phyloP scores from a whole-genome alignment of 1,284 basidiomycete genomes.

The Meripilus lineatus region DNA sequence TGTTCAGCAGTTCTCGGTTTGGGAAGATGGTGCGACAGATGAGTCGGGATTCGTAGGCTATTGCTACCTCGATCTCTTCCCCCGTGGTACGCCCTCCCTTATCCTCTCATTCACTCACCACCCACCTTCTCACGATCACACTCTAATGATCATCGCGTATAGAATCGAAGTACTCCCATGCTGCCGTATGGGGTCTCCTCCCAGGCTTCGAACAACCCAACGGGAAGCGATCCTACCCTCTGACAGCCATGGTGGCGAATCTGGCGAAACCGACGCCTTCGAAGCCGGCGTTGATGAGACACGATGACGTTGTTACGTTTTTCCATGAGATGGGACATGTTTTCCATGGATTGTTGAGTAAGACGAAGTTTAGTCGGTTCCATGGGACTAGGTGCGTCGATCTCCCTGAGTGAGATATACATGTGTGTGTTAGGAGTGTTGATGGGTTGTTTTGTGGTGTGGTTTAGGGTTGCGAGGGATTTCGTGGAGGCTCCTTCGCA shows the following conservation, averaged over 20 bases:
- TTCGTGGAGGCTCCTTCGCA: slow-evolving; percentile 87
- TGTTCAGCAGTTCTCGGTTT: slow-evolving; percentile 76
- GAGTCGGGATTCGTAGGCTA: slow-evolving; percentile 71
- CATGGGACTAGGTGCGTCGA: slow-evolving; percentile 60
- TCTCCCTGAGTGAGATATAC: no score
- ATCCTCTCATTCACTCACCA: background rate
- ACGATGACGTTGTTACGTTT: slow-evolving; percentile 76
- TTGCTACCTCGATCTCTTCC: slow-evolving; percentile 85
- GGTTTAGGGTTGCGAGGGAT: slow-evolving; percentile 34
- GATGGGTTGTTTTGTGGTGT: no score
- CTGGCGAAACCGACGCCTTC: slow-evolving; percentile 78
- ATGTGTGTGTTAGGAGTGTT: no score
- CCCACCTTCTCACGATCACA: background rate
- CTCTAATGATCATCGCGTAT: slow-evolving; percentile 1
- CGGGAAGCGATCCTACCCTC: slow-evolving; percentile 65
- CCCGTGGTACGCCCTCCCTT: slow-evolving; percentile 51
- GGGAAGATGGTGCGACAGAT: slow-evolving; percentile 71
- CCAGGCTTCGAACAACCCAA: slow-evolving; percentile 51
- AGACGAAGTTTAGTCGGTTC: slow-evolving; percentile 71
- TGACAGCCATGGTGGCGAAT: slow-evolving; percentile 83
- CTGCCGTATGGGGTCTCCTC: slow-evolving; percentile 77
- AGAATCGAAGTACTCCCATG: slow-evolving; percentile 82
- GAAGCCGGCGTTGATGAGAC: slow-evolving; percentile 78
- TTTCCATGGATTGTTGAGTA: slow-evolving; percentile 76
- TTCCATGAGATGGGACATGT: slow-evolving; percentile 87